Percentiles rank a stretch among this genome's conserved stretches.
Conservation (phyloP, 2,329 filamentous ascomycete genomes). For the Stagonosporopsis tanaceti region DNA sequence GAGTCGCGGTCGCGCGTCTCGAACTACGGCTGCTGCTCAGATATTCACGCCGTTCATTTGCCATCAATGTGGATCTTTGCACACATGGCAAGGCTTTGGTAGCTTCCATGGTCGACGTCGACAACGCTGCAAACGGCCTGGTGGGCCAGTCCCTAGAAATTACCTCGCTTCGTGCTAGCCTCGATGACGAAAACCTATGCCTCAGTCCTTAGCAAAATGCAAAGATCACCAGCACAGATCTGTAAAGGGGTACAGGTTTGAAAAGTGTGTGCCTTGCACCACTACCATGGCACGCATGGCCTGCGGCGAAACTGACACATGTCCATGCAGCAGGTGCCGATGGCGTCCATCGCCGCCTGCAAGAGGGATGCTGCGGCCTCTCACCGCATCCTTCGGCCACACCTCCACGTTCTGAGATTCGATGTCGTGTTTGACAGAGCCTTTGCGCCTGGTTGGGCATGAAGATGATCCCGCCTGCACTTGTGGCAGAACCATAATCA, state of each 20-base stretch:
- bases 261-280: constrained; percentile 17
- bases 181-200: constrained; percentile 38
- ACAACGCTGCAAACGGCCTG: constrained; percentile 15
- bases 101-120: constrained; percentile 15
- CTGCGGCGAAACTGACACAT: constrained; percentile 27
- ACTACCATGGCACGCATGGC: constrained; percentile 17
- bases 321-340: constrained; percentile 12
- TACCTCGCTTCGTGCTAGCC: constrained; percentile 24
- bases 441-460: constrained; percentile 33
- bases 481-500: constrained; percentile 29
- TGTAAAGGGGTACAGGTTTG: constrained; percentile 32
- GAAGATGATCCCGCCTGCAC: constrained; percentile 28
- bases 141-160: constrained; percentile 11
- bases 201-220: constrained; percentile 28
- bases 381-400: constrained; percentile 21
- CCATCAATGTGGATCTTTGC: constrained; percentile 2
- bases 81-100: constrained; percentile 10
- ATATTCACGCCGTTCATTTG: constrained; percentile 9
- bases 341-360: constrained; percentile 4
- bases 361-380: constrained; percentile 14
- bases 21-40: constrained; percentile 10
- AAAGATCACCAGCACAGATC: constrained; percentile 13
- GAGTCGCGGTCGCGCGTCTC: constrained; percentile 12
- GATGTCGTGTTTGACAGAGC: constrained; percentile 25
- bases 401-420: constrained; percentile 38